These are phyloP conservation scores for Clathrus columnatus DNA, from an alignment of 768 basidiomycete species.

Conservation along the genomic window DNA sequence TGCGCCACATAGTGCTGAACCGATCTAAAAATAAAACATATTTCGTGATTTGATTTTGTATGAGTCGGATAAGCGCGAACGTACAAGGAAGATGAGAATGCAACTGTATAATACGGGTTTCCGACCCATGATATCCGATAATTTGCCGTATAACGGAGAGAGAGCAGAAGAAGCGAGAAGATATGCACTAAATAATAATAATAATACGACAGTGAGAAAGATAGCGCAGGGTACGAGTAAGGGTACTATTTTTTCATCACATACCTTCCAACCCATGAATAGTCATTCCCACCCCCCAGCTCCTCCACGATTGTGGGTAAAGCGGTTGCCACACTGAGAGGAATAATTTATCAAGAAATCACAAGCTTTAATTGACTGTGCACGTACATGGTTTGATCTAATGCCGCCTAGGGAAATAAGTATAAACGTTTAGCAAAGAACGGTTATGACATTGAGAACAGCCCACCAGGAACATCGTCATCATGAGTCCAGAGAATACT, in stretches of 20 bases:
- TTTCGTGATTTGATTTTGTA: too few relatives aligned
- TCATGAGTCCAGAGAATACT: slow-evolving; percentile 38
- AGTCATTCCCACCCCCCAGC: slow-evolving; percentile 52
- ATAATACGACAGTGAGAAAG: neutral
- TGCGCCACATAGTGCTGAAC: slow-evolving; percentile 74
- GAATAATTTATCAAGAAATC: neutral
- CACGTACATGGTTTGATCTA: slow-evolving; percentile 28
- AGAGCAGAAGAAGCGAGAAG: slow-evolving; percentile 59
- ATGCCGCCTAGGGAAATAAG: slow-evolving; percentile 27
- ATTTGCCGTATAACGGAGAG: slow-evolving; percentile 69
- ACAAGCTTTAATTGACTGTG: neutral
- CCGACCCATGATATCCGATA: slow-evolving; percentile 57
- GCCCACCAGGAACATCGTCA: slow-evolving; percentile 18
- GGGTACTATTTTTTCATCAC: too few relatives aligned
- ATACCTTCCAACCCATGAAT: slow-evolving; percentile 72
- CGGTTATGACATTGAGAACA: slow-evolving; percentile 33
- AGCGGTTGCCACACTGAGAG: slow-evolving; percentile 57
- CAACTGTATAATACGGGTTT: slow-evolving; percentile 63
- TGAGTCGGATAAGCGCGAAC: too few relatives aligned
- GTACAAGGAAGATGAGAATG: slow-evolving; percentile 61
- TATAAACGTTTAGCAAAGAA: too few relatives aligned
- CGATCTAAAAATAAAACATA: slow-evolving; percentile 38
- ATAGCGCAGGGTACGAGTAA: neutral
- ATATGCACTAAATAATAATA: slow-evolving; percentile 47
- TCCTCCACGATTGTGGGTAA: slow-evolving; percentile 63